A percentile compares a stretch with the other conserved stretches of the same genome.
Evolutionary conservation across 371 early-diverging fungal species (phyloP).

Genomic region (Globomyces sp.): DNA sequence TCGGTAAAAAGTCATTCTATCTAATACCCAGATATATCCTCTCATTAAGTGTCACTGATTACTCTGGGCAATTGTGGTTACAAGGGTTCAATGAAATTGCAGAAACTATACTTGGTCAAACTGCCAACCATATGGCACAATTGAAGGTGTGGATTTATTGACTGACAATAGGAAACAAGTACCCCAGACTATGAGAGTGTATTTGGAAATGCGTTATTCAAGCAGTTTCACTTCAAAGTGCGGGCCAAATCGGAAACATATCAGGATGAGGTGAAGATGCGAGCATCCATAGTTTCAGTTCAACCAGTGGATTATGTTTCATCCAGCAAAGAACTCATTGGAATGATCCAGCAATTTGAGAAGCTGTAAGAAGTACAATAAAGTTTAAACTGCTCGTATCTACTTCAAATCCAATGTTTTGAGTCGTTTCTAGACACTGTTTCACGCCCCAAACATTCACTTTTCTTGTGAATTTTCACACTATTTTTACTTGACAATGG

Average conservation of each 20-base stretch:
- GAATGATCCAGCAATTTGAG: not conserved
- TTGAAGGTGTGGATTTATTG: slow-evolving; percentile 39
- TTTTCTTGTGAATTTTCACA: too few species aligned
- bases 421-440: too few species aligned
- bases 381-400: not conserved
- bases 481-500: too few species aligned
- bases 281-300: not conserved
- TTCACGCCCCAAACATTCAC: too few species aligned
- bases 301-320: not conserved
- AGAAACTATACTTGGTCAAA: slow-evolving; percentile 59
- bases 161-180: slow-evolving; percentile 21
- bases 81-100: slow-evolving; percentile 86
- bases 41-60: slow-evolving; percentile 69
- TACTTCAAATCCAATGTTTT: too few species aligned
- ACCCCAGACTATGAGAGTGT: slow-evolving; percentile 29
- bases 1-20: not conserved
- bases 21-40: slow-evolving; percentile 66
- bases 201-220: slow-evolving; percentile 62
- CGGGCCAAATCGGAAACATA: slow-evolving; percentile 80
- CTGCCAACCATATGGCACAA: slow-evolving; percentile 67
- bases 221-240: slow-evolving; percentile 66
- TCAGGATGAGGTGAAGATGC: slow-evolving; percentile 47
- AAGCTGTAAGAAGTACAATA: not conserved
- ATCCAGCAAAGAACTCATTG: not conserved
- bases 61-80: slow-evolving; percentile 78